phyloP scores from a whole-genome alignment of 345 rosid species.

The Passiflora organensis region DNA sequence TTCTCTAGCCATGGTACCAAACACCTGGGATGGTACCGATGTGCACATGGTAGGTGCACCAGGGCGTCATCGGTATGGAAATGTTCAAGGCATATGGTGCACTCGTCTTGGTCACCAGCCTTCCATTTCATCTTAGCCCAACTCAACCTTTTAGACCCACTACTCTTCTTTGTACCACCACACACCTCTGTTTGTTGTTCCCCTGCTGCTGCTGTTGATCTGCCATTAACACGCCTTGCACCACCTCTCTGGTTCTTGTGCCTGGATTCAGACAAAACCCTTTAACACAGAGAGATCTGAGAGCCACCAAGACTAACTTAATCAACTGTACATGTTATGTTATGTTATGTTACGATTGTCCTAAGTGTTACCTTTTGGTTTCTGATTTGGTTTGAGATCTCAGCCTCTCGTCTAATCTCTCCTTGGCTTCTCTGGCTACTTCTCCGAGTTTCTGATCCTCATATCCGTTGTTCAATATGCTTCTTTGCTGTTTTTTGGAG shows the following conservation, averaged over 20 bases:
- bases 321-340: too few species aligned
- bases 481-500: constrained; percentile 32
- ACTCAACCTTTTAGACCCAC: constrained; percentile 25
- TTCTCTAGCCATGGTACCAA: constrained; percentile 65
- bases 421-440: constrained; percentile 73
- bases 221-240: not conserved
- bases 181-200: constrained; percentile 33
- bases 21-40: constrained; percentile 62
- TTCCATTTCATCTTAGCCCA: constrained; percentile 57
- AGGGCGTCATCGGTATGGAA: constrained; percentile 53
- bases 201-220: constrained; percentile 6
- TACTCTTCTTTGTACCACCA: not conserved
- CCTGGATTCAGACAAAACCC: constrained; percentile 23
- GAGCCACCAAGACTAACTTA: too few species aligned
- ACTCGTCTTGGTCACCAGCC: constrained; percentile 53
- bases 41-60: constrained; percentile 57
- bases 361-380: constrained; percentile 38
- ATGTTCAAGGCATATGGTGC: constrained; percentile 62
- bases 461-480: constrained; percentile 22
- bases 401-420: constrained; percentile 65
- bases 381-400: constrained; percentile 38
- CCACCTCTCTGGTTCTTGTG: not conserved
- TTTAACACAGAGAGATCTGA: too few species aligned
- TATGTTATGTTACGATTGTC: too few species aligned
- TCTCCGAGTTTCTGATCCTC: constrained; percentile 57